Percentiles rank a stretch among this genome's conserved stretches.
phyloP scores from a whole-genome alignment of 495 filamentous ascomycete species.

The Aspergillus hancockii region DNA sequence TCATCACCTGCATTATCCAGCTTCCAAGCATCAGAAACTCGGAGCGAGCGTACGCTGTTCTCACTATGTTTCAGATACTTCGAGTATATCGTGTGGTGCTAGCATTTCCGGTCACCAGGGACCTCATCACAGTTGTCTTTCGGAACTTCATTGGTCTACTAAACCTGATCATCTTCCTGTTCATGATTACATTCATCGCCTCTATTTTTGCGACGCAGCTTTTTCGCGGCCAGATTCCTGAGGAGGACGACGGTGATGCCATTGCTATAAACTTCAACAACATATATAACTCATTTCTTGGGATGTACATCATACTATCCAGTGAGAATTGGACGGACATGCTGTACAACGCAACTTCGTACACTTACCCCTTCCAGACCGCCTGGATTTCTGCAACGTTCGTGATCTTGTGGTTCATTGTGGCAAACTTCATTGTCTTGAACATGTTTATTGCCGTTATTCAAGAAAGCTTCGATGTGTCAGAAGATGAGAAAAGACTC shows the following conservation, averaged over 20 bases:
- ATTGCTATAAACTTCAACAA: constrained; percentile 77
- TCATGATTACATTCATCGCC: constrained; percentile 90
- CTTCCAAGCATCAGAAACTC: constrained; percentile 78
- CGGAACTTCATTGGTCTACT: constrained; percentile 89
- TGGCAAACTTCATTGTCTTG: constrained; percentile 92
- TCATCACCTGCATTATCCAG: constrained; percentile 83
- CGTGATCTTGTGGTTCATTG: constrained; percentile 91
- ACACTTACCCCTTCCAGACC: constrained; percentile 60
- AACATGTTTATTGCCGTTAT: constrained; percentile 99
- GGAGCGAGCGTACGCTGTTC: constrained; percentile 78
- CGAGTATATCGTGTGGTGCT: constrained; percentile 90
- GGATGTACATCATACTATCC: constrained; percentile 98
- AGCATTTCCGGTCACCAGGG: constrained; percentile 80
- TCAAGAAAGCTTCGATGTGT: constrained; percentile 99
- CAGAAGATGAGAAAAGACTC: constrained; percentile 95
- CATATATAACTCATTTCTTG: constrained; percentile 93
- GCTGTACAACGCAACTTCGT: constrained; percentile 77
- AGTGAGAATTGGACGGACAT: constrained; percentile 95
- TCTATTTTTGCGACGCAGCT: constrained; percentile 93
- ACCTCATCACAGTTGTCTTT: constrained; percentile 82
- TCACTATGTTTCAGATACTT: constrained; percentile 91
- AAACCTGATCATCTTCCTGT: constrained; percentile 94
- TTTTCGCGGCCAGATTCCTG: constrained; percentile 81
- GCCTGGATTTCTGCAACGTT: constrained; percentile 96
- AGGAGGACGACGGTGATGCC: constrained; percentile 54